Evolutionary conservation across 495 filamentous ascomycete genomes (phyloP), one percentile per base, ranked within the genome.

Genomic region (Penicillium diatomitis): DNA sequence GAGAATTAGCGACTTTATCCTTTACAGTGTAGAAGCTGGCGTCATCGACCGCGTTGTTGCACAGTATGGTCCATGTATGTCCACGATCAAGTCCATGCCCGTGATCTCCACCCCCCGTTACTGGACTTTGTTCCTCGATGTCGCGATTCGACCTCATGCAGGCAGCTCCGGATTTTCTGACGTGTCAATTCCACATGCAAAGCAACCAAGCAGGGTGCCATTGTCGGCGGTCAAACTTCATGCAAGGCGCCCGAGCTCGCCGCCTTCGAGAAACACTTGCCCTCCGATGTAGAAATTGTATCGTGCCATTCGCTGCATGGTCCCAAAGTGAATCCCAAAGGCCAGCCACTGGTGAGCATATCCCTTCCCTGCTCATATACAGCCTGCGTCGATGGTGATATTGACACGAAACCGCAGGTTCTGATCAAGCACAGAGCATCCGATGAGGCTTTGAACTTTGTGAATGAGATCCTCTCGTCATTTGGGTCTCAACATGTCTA

Each of bases 261-360:
- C 36, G 90, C 91, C 2, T 96, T 98, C 62, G 89, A 96, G 55
- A 80, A 82, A 52, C 77, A 96, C 68, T 80, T 98, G 11, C 94
- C 92, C 3, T 48, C 62, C 36, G 92, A 97, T 66, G 88, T 95
- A 58, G 84, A 95, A 56, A 95, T 98, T 52, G 80, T 98, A 47
- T 96, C 90, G 1, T 96, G 90, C 64, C 92, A 98, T 72, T 97
- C 94, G 32, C 81, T 98, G 28, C 94, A 98, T 63, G 92, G 92
- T 0, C 92, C 92, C 29, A 87, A 80, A 54, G 87, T 97, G 52
- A 86, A 96, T 60, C 80, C 89, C 7, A 80, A 75, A 53, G 86
- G 84, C 30, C 92, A 98, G 56, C 94, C 92, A 31, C 69, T 98
- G 63, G 88, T 89, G 75, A 47, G 67, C 49, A 12, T 36, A 36